Conservation (phyloP, 208 protist species). For the Giardia duodenalis region DNA sequence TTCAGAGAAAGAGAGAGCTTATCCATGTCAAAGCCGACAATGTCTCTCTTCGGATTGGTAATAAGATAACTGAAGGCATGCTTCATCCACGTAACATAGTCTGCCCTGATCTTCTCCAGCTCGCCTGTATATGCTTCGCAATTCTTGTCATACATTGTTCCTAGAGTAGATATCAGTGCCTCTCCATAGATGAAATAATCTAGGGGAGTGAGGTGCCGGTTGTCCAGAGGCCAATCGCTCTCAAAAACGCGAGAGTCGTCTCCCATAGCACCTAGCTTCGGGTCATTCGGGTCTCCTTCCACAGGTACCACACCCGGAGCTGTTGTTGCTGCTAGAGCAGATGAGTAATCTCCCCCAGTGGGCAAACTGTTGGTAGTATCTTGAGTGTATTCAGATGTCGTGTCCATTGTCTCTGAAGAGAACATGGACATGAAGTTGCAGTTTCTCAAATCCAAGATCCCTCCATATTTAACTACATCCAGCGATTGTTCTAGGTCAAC, state of each 20-base stretch:
- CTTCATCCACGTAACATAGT: background rate
- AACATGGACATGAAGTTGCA: no score
- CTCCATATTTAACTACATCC: background rate
- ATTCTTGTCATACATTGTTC: background rate
- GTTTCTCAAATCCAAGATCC: background rate
- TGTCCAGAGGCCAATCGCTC: background rate
- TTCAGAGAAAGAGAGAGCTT: background rate
- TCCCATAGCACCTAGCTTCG: background rate
- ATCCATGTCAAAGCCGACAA: background rate
- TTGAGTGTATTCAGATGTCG: background rate
- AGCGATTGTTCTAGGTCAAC: background rate
- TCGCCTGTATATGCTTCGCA: background rate
- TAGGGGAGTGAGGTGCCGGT: background rate
- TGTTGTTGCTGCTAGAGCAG: background rate
- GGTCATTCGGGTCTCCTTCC: no score
- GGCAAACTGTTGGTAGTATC: no score
- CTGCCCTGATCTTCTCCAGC: background rate
- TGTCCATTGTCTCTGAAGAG: background rate
- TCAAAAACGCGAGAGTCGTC: background rate
- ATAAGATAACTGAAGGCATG: background rate
- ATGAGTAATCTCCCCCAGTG: background rate
- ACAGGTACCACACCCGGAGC: background rate
- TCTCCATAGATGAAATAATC: constrained; percentile 13
- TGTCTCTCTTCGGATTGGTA: background rate
- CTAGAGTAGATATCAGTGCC: background rate